Base-by-base conservation (phyloP, 1,284 basidiomycete species). In the Pholiota adiposa region DNA sequence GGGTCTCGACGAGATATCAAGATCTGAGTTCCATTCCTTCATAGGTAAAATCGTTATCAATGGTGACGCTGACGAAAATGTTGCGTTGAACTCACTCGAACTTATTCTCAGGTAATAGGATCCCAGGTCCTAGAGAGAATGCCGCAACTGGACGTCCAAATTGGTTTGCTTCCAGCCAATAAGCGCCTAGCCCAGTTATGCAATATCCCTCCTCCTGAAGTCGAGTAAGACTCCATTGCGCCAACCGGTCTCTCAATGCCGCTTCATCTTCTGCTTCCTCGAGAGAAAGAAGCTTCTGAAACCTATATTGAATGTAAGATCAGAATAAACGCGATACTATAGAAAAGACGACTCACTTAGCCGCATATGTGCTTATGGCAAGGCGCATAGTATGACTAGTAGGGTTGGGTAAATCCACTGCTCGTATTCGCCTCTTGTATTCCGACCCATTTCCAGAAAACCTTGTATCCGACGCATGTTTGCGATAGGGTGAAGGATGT, bases 151-250 rank as follows among this genome's bases (percentile, higher is more conserved):
- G 85, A 54, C 82, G 79, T 1, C 88, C 89, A 69, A 82, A 85
- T 49, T 82, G 79, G 18, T 78, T 82, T n/a, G 77, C 78, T 54
- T 85, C 78, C 25, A 86, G 72, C 88, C 88, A 90, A 67, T 80
- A 91, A 0, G 82, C 89, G 11, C 74, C 79, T 38, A 93, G 72
- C 12, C 78, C 84, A 0, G 85, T 86, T 27, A 93, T 67, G 57
- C 86, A 85, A 70, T 89, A 93, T 0, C 92, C 92, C 67, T 90
- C 88, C 23, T 81, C 73, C 60, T 79, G 73, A 40, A 94, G 75
- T 41, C 82, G 79, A 25, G 81, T 76, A 4, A 87, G 61, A 1
- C 84, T 76, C 90, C 90, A 93, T 21, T 80, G 83, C 0, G 83
- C 76, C 14, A 94, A 77, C 34, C 93, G 83, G 60, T 87, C 78